Percentiles rank a stretch among this genome's conserved stretches.
Evolutionary conservation across 2,329 filamentous ascomycete species (phyloP).

Genomic region (Aspergillus piperis): DNA sequence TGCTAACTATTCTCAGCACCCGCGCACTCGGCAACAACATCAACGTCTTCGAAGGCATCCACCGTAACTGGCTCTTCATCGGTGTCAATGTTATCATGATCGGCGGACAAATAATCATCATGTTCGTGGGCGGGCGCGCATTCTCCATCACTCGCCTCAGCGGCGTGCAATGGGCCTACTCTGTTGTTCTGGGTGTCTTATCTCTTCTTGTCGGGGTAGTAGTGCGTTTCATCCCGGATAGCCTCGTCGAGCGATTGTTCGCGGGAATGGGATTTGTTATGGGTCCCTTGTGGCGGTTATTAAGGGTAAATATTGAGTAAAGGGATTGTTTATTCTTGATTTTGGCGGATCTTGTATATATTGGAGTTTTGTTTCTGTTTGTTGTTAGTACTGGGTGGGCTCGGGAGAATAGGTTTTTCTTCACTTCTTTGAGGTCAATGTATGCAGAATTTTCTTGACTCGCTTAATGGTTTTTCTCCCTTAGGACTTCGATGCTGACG

Average conservation of each 20-base stretch:
- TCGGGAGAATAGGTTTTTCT: too few species aligned
- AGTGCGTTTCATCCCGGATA: not conserved
- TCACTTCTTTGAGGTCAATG: too few species aligned
- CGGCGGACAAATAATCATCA: conserved; percentile 58
- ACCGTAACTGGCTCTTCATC: conserved; percentile 60
- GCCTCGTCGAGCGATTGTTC: not conserved
- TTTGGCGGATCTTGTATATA: not conserved
- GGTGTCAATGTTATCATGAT: conserved; percentile 60
- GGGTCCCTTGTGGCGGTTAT: not conserved
- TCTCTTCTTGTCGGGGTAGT: not conserved
- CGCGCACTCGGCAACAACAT: conserved; percentile 64
- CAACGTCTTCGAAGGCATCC: conserved; percentile 62
- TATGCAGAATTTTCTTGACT: too few species aligned
- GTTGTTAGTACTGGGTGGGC: too few species aligned
- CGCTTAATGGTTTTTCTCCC: too few species aligned
- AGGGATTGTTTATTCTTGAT: not conserved
- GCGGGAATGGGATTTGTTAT: not conserved
- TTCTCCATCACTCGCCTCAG: conserved; percentile 55
- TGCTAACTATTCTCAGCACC: conserved; percentile 39
- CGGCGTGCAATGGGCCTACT: conserved; percentile 54
- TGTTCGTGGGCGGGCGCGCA: conserved; percentile 59
- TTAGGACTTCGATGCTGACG: too few species aligned
- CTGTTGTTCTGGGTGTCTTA: not conserved
- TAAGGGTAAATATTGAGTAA: not conserved
- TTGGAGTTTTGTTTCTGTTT: not conserved